Percentiles rank a stretch among this genome's conserved stretches.
phyloP scores from a whole-genome alignment of 225 moss, liverwort and hornwort species.

The Straminergon stramineum region DNA sequence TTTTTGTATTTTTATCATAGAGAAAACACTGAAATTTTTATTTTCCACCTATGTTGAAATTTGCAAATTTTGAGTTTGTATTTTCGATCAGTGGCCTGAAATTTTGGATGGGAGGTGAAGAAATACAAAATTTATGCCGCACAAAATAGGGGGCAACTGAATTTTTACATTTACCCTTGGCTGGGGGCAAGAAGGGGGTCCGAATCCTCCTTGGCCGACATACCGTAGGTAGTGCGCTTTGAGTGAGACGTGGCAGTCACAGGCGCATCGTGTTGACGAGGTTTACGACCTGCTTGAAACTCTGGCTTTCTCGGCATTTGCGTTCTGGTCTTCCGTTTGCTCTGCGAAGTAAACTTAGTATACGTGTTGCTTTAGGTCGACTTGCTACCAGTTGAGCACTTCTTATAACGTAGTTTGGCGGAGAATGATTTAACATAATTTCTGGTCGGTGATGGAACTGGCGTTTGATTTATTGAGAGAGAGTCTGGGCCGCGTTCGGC shows the following conservation, averaged over 20 bases:
- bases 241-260: background rate
- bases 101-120: too few species aligned
- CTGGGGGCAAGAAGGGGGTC: too few species aligned
- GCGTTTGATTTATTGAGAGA: background rate
- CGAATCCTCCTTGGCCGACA: background rate
- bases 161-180: too few species aligned
- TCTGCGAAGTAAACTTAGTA: too few species aligned
- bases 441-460: constrained; percentile 1
- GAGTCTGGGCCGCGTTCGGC: background rate
- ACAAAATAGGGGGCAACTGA: too few species aligned
- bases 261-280: background rate
- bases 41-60: too few species aligned
- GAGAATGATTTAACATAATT: background rate
- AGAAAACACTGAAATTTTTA: too few species aligned
- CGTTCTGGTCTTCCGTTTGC: background rate
- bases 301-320: background rate
- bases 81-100: too few species aligned
- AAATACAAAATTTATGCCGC: too few species aligned
- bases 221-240: background rate
- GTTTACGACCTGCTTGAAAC: background rate
- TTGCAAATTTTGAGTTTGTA: too few species aligned
- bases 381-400: background rate
- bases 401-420: background rate
- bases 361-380: background rate
- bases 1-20: too few species aligned